Conservation (phyloP, 805 yeast genomes). For the Starmerella powellii region DNA sequence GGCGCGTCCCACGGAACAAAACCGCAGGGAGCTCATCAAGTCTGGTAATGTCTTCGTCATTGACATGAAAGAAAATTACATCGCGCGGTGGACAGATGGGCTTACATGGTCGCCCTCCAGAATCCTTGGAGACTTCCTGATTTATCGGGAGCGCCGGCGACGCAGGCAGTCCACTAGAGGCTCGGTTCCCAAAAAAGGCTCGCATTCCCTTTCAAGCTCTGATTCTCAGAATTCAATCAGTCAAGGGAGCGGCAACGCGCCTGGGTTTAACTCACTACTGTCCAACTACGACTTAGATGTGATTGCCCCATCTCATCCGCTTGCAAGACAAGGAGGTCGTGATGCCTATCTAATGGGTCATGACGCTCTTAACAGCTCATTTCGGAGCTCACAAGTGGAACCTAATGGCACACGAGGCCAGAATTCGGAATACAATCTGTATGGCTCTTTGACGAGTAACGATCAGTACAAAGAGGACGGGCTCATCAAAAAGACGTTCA, state of each 20-base stretch:
- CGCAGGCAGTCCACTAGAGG: slow-evolving; percentile 23
- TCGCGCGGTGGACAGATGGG: slow-evolving; percentile 96
- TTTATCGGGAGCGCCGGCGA: slow-evolving; percentile 58
- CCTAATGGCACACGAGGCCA: background rate
- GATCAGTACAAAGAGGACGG: slow-evolving; percentile 62
- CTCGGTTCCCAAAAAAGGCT: slow-evolving; percentile 22
- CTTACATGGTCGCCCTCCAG: slow-evolving; percentile 87
- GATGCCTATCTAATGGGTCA: background rate
- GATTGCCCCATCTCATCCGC: background rate
- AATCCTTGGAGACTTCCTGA: slow-evolving; percentile 70
- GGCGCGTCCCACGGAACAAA: slow-evolving; percentile 73
- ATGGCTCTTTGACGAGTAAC: slow-evolving; percentile 47
- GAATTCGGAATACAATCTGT: slow-evolving; percentile 26
- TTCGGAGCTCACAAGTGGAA: background rate
- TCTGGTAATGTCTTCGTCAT: slow-evolving; percentile 80
- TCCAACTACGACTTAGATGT: no score
- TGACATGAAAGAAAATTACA: slow-evolving; percentile 68
- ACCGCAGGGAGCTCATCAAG: slow-evolving; percentile 49
- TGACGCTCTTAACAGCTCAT: background rate
- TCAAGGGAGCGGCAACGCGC: no score
- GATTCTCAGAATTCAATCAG: no score
- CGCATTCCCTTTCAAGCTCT: no score
- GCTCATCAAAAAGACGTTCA: slow-evolving; percentile 68
- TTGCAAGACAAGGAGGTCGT: background rate
- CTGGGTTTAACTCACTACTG: no score